Conservation (phyloP, 495 filamentous ascomycete genomes). For the Margaritispora aquatica region DNA sequence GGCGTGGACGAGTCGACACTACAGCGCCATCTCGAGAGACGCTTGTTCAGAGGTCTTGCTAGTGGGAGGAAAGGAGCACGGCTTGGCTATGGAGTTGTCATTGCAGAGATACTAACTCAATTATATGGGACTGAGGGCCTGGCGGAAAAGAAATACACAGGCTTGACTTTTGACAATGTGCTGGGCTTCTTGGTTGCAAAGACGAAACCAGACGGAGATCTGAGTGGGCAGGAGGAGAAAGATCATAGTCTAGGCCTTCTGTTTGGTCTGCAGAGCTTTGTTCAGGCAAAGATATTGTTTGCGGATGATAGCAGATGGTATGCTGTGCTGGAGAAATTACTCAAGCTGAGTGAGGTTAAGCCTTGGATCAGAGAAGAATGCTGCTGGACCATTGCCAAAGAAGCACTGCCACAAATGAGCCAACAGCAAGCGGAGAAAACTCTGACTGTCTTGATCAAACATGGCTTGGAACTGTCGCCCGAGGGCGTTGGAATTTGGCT, state of each 20-base stretch:
- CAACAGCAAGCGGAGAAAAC: constrained; percentile 50
- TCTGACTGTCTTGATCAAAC: constrained; percentile 53
- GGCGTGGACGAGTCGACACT: constrained; percentile 39
- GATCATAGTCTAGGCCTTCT: constrained; percentile 80
- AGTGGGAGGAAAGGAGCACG: constrained; percentile 86
- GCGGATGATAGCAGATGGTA: constrained; percentile 51
- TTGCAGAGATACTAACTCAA: constrained; percentile 73
- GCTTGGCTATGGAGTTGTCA: constrained; percentile 82
- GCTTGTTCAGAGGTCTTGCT: constrained; percentile 81
- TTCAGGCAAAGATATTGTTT: constrained; percentile 70
- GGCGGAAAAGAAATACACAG: constrained; percentile 35
- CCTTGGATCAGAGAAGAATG: constrained; percentile 87
- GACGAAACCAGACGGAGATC: constrained; percentile 56
- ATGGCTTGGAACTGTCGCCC: constrained; percentile 64
- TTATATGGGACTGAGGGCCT: constrained; percentile 44
- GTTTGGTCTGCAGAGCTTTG: constrained; percentile 80
- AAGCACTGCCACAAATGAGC: constrained; percentile 43
- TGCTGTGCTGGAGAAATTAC: constrained; percentile 50
- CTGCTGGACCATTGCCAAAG: constrained; percentile 62
- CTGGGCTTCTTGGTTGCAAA: constrained; percentile 62
- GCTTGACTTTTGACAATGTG: constrained; percentile 46
- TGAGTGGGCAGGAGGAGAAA: constrained; percentile 73
- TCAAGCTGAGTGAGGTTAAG: constrained; percentile 58
- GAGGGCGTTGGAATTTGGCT: constrained; percentile 92
- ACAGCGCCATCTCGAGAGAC: constrained; percentile 45